Conservation (phyloP, 768 basidiomycete species). For the Pisolithus microcarpus region DNA sequence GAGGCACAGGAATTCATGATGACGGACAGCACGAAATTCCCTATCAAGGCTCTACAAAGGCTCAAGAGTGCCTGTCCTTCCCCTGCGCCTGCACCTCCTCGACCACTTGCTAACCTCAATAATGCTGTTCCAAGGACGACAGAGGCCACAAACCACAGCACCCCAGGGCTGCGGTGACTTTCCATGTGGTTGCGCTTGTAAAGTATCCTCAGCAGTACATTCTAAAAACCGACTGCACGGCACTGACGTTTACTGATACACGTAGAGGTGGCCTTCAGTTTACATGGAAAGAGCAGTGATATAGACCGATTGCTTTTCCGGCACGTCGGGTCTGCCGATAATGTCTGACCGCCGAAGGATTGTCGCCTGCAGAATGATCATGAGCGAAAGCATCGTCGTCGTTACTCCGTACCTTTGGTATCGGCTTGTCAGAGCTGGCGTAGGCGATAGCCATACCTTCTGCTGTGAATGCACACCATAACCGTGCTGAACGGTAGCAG, state of each 20-base stretch:
- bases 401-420: slow-evolving; percentile 45
- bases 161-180: slow-evolving; percentile 9
- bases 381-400: not conserved
- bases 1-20: not conserved
- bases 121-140: slow-evolving; percentile 21
- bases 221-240: too few species aligned
- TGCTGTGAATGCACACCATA: slow-evolving; percentile 84
- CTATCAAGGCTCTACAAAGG: slow-evolving; percentile 83
- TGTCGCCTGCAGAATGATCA: slow-evolving; percentile 22
- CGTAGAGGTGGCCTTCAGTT: too few species aligned
- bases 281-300: slow-evolving; percentile 42
- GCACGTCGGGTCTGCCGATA: slow-evolving; percentile 1
- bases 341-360: slow-evolving; percentile 26
- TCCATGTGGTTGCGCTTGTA: not conserved
- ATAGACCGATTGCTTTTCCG: slow-evolving; percentile 38
- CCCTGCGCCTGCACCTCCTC: slow-evolving; percentile 22
- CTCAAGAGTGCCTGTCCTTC: slow-evolving; percentile 56
- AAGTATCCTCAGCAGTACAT: too few species aligned
- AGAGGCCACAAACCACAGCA: slow-evolving; percentile 14
- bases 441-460: slow-evolving; percentile 77
- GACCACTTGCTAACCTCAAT: slow-evolving; percentile 29
- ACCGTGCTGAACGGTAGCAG: slow-evolving; percentile 38
- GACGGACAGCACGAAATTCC: slow-evolving; percentile 78
- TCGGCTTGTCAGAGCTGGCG: slow-evolving; percentile 44
- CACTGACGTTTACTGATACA: too few species aligned